Evolutionary conservation across 1,139 yeast species (phyloP), one percentile per base, ranked within the genome.

Genomic region (Nadsonia commutata): DNA sequence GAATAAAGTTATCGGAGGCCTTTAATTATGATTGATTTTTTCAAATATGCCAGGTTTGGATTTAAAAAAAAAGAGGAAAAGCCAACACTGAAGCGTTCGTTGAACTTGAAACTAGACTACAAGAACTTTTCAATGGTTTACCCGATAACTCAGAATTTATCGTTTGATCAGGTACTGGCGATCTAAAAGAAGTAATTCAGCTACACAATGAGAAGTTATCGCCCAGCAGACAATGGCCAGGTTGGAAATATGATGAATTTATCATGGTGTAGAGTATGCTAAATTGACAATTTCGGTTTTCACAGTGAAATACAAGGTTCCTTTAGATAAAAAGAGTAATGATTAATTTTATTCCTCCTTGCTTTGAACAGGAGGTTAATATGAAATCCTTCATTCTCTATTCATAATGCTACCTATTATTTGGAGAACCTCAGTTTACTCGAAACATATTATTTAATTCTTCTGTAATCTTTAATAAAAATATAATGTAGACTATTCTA

Each of bases 141-240:
- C 86, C 94, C 0, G 60, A 64, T 1, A 69, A 76, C 40, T 71
- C 94, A 0, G 62, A 79, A 21, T 54, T 88, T 31, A 62, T 85
- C 1, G 57, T 86, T 1, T 66, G 75, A 52, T 70, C 85, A 0
- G 83, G 81, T 1, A 66, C 72, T 45, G 86, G 88, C 2, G 73
- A 76, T 51, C 76, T 80, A 2, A 56, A 67, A 17, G 71, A 67
- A 39, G 69, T 79, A 73, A 56, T 61, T 16, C 58, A 64, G 41
- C 63, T 84, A 40, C 75, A 72, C 48, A 56, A 47, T 52, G 59
- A 49, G 57, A 71, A 63, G 46, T 56, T 52, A 49, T 58, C 53
- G 48, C 72, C 60, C 57, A 69, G 66, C 49, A 55, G 48, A 51
- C 74, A 61, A 50, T 72, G 56, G 62, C 62, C 51, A 58, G 69